Conservation (phyloP, 371 early-diverging fungal genomes). For the Quaeritorhiza haematococci region DNA sequence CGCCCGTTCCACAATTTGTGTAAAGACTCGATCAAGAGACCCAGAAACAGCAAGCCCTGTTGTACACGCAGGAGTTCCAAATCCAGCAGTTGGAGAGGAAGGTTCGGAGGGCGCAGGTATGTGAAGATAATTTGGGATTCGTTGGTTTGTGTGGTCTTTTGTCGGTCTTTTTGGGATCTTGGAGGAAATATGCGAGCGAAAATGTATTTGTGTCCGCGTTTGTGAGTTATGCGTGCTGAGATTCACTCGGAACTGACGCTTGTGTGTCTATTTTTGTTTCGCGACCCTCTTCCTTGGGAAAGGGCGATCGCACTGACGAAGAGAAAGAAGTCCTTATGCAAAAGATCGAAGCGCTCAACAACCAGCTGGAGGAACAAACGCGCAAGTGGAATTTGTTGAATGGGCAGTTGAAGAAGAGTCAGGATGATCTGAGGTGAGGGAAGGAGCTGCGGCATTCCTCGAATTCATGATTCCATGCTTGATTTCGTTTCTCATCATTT, state of each 20-base stretch:
- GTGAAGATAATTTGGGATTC: neutral
- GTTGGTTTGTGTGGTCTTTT: neutral
- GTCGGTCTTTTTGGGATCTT: neutral
- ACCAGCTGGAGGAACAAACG: slow-evolving; percentile 29
- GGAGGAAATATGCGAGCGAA: neutral
- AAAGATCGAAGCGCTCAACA: slow-evolving; percentile 36
- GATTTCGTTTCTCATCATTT: neutral
- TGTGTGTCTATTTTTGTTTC: neutral
- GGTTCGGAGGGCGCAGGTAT: slow-evolving; percentile 41
- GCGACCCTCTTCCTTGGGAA: neutral
- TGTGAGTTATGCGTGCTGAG: neutral
- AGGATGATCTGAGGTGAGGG: slow-evolving; percentile 42
- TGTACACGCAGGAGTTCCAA: slow-evolving; percentile 52
- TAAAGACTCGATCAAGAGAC: slow-evolving; percentile 49
- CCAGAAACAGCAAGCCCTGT: slow-evolving; percentile 43
- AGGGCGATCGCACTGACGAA: slow-evolving; percentile 53
- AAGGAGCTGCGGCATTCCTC: neutral
- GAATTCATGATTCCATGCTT: neutral
- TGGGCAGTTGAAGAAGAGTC: slow-evolving; percentile 44
- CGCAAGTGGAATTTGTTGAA: slow-evolving; percentile 32
- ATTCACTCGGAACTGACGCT: neutral
- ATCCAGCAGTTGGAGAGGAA: slow-evolving; percentile 57
- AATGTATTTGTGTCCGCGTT: neutral
- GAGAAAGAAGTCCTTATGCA: slow-evolving; percentile 42
- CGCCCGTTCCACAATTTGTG: too few species aligned